A percentile compares a stretch with the other conserved stretches of the same genome.
Evolutionary conservation across 2,329 filamentous ascomycete genomes (phyloP).

Genomic region (Ascochyta lentis): DNA sequence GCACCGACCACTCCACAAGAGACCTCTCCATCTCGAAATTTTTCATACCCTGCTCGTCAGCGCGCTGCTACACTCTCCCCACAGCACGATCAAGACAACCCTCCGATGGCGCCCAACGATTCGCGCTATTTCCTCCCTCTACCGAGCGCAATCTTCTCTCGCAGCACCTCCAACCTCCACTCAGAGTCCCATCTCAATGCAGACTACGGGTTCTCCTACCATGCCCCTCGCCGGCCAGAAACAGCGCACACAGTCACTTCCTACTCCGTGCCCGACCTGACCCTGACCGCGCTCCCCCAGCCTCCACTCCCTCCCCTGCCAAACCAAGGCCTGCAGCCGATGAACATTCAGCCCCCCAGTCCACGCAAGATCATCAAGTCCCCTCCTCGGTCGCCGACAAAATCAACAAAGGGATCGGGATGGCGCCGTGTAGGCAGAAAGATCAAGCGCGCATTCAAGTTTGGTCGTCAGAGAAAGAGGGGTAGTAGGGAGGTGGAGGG

Average conservation of each 20-base stretch:
- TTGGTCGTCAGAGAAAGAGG: not conserved
- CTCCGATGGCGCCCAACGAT: not conserved
- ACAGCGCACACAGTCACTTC: not conserved
- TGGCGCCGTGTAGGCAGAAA: constrained; percentile 1
- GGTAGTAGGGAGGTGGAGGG: not conserved
- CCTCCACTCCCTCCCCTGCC: not conserved
- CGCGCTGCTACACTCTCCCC: not conserved
- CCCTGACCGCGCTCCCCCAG: constrained; percentile 5
- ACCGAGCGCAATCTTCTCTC: not conserved
- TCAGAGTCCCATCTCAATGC: not conserved
- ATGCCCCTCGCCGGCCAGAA: not conserved
- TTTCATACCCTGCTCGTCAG: not conserved
- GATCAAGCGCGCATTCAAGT: constrained; percentile 6
- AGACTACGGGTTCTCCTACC: not conserved
- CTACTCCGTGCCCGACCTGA: not conserved
- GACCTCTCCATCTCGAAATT: not conserved
- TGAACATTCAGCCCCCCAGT: not conserved
- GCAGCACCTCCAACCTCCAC: not conserved
- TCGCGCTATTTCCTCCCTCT: constrained; percentile 2
- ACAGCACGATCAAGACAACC: not conserved
- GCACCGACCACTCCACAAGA: not conserved
- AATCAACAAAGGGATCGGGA: not conserved
- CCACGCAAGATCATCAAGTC: not conserved
- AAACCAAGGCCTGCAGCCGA: not conserved
- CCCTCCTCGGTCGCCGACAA: not conserved